Conservation (phyloP, 192 early-diverging fungal genomes). For the Oehlia diaphana region DNA sequence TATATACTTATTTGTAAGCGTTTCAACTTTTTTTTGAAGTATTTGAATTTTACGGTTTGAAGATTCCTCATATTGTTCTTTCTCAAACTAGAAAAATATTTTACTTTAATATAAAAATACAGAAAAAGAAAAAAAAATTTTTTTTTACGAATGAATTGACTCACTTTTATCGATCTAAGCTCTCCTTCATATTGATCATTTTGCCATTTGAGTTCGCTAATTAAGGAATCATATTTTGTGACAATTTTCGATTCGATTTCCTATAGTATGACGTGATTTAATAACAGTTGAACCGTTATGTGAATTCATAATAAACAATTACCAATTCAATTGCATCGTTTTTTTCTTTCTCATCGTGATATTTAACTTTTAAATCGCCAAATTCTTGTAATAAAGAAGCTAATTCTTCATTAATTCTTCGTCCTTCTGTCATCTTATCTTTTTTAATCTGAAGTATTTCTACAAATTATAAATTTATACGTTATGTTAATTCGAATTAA, state of each 20-base stretch:
- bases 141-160: background rate
- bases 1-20: background rate
- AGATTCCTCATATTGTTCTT: slow-evolving; percentile 29
- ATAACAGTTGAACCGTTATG: background rate
- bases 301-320: slow-evolving; percentile 29
- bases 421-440: slow-evolving; percentile 42
- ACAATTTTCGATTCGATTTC: background rate
- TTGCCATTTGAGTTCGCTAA: background rate
- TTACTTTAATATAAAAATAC: background rate
- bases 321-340: slow-evolving; percentile 36
- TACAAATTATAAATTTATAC: slow-evolving; percentile 19
- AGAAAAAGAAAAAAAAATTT: background rate
- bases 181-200: slow-evolving; percentile 5
- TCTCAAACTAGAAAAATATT: slow-evolving; percentile 25
- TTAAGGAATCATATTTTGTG: background rate
- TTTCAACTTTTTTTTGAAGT: slow-evolving; percentile 19
- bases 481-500: background rate
- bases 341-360: slow-evolving; percentile 32
- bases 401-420: slow-evolving; percentile 52
- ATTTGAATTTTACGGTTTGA: background rate
- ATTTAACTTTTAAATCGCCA: background rate
- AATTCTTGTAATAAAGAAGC: slow-evolving; percentile 41
- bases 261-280: background rate
- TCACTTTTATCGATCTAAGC: slow-evolving; percentile 4
- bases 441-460: slow-evolving; percentile 45